Conservation (phyloP, 139 green algal species). For the Marvania coccoides region DNA sequence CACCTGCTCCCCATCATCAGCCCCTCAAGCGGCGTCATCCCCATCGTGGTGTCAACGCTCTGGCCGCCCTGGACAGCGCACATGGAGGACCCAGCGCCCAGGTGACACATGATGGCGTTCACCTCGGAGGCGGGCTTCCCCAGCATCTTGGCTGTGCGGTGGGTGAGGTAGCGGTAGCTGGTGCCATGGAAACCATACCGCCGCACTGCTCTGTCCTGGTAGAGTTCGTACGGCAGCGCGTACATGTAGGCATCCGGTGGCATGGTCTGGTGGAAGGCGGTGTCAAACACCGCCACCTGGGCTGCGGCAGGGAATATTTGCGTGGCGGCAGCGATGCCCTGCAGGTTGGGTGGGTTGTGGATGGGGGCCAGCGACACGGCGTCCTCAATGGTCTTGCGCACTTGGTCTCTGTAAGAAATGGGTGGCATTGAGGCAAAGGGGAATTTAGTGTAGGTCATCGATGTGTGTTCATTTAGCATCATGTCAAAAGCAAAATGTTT, state of each 20-base stretch:
- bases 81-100: slow-evolving; percentile 75
- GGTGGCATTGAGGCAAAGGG: not conserved
- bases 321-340: slow-evolving; percentile 54
- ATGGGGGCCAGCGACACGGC: slow-evolving; percentile 69
- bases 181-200: slow-evolving; percentile 87
- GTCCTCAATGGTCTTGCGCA: slow-evolving; percentile 48
- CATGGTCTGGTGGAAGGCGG: slow-evolving; percentile 88
- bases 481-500: not conserved
- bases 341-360: slow-evolving; percentile 76
- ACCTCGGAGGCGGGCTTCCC: slow-evolving; percentile 42
- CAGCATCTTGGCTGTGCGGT: slow-evolving; percentile 28
- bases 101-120: slow-evolving; percentile 75
- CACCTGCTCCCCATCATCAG: slow-evolving; percentile 26
- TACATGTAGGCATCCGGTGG: slow-evolving; percentile 73
- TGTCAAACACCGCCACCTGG: slow-evolving; percentile 92
- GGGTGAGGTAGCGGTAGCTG: slow-evolving; percentile 40
- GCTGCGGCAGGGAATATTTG: slow-evolving; percentile 44
- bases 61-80: slow-evolving; percentile 48
- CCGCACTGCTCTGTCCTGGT: slow-evolving; percentile 46
- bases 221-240: slow-evolving; percentile 71
- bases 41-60: slow-evolving; percentile 25
- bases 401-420: slow-evolving; percentile 5
- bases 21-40: slow-evolving; percentile 26
- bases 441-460: too few species aligned
- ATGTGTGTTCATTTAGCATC: not conserved